phyloP scores from a whole-genome alignment of 306 rosid species.

The Pyrus pyrifolia region DNA sequence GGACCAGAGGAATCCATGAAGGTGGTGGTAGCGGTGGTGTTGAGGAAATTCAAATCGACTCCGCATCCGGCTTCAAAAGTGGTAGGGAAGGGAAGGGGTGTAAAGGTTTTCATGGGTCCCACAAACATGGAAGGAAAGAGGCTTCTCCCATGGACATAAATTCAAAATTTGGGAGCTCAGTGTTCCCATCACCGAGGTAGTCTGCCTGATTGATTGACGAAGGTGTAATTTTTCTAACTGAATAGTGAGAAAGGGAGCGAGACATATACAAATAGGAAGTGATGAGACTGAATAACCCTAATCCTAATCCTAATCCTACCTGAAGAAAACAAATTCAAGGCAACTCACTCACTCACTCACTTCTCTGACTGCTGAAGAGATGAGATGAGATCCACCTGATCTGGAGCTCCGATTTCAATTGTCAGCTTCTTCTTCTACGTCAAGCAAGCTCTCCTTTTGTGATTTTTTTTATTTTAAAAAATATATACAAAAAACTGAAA shows the following conservation, averaged over 20 bases:
- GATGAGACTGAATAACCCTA: background rate
- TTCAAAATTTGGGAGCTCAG: background rate
- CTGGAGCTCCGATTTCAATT: background rate
- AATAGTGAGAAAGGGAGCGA: background rate
- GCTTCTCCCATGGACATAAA: conserved; percentile 12
- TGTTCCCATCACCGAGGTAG: conserved; percentile 17
- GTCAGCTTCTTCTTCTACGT: background rate
- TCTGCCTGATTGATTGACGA: background rate
- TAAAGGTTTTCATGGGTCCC: conserved; percentile 7
- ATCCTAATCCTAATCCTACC: background rate
- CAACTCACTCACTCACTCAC: background rate
- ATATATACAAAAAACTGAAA: too few relatives aligned
- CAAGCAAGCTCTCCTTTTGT: background rate
- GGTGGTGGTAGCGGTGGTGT: background rate
- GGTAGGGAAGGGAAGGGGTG: background rate
- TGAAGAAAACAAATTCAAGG: background rate
- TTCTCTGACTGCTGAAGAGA: background rate
- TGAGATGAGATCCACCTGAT: background rate
- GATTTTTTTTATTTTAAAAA: background rate
- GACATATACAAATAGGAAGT: background rate
- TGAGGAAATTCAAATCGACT: conserved; percentile 21
- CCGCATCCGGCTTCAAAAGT: conserved; percentile 5
- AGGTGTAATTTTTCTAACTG: background rate
- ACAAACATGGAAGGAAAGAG: background rate
- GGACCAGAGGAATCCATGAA: conserved; percentile 10